Conservation (phyloP, 257 asterid species). For the Penstemon newberryi region DNA sequence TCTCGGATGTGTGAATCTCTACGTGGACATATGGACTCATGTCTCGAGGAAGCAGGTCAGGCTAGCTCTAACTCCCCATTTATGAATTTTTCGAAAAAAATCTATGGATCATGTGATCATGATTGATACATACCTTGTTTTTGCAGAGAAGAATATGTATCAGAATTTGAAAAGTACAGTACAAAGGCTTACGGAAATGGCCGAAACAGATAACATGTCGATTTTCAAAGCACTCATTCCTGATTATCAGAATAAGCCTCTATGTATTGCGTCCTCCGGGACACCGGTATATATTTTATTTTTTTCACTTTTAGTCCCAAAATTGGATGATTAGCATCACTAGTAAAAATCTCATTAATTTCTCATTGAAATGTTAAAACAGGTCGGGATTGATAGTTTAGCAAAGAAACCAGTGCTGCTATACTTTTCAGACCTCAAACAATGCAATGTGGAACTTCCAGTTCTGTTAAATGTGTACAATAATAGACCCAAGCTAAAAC, state of each 20-base stretch:
- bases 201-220: not conserved
- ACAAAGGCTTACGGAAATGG: not conserved
- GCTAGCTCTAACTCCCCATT: no score
- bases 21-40: no score
- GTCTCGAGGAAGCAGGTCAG: no score
- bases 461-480: not conserved
- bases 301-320: no score
- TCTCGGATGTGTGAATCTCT: no score
- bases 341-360: no score
- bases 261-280: not conserved
- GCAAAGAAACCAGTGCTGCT: constrained; percentile 12
- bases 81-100: no score
- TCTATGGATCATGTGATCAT: no score
- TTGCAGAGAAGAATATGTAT: not conserved
- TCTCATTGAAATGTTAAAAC: not conserved
- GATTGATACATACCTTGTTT: not conserved
- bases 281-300: not conserved
- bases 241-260: constrained; percentile 1
- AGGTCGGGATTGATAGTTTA: not conserved
- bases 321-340: no score
- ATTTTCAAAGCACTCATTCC: constrained; percentile 2
- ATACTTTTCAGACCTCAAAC: constrained; percentile 20
- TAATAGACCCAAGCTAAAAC: not conserved
- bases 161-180: not conserved
- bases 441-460: not conserved